Conservation (phyloP, 352 stramenopile species). For the Paralagenidium karlingii region DNA sequence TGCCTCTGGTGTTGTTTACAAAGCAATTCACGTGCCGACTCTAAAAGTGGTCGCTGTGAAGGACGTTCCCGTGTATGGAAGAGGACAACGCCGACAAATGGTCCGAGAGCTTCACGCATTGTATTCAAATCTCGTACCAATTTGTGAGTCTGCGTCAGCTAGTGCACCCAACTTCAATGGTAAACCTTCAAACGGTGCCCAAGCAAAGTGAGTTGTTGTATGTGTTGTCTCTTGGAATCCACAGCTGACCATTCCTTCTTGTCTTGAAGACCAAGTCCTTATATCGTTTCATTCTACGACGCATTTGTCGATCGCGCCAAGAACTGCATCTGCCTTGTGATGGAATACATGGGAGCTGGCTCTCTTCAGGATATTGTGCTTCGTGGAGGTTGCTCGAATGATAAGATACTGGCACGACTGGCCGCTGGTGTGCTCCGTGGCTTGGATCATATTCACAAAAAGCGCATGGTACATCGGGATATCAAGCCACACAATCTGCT, state of each 20-base stretch:
- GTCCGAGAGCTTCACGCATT: conserved; percentile 81
- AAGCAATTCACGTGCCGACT: conserved; percentile 84
- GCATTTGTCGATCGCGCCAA: conserved; percentile 84
- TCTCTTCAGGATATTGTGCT: conserved; percentile 86
- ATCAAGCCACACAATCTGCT: conserved; percentile 89
- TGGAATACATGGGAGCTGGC: conserved; percentile 90
- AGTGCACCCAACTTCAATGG: too few relatives aligned
- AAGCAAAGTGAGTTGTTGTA: too few relatives aligned
- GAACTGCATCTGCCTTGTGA: conserved; percentile 83
- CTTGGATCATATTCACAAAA: conserved; percentile 79
- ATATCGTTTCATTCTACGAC: conserved; percentile 89
- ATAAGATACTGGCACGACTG: conserved; percentile 67
- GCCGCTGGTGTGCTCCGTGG: conserved; percentile 61
- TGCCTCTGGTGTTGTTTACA: conserved; percentile 80
- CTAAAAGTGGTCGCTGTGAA: conserved; percentile 86
- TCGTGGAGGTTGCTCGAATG: conserved; percentile 64
- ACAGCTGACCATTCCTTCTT: too few relatives aligned
- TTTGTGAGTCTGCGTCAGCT: conserved; percentile 8
- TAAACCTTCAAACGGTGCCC: too few relatives aligned
- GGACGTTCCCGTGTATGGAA: conserved; percentile 78
- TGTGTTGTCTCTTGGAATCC: too few relatives aligned
- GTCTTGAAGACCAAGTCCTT: conserved; percentile 71
- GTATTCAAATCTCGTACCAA: conserved; percentile 81
- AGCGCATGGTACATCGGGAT: conserved; percentile 85
- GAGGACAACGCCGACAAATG: conserved; percentile 79